Evolutionary conservation across 345 rosid species (phyloP), one percentile per base, ranked within the genome.

Genomic region (Kernera saxatilis): DNA sequence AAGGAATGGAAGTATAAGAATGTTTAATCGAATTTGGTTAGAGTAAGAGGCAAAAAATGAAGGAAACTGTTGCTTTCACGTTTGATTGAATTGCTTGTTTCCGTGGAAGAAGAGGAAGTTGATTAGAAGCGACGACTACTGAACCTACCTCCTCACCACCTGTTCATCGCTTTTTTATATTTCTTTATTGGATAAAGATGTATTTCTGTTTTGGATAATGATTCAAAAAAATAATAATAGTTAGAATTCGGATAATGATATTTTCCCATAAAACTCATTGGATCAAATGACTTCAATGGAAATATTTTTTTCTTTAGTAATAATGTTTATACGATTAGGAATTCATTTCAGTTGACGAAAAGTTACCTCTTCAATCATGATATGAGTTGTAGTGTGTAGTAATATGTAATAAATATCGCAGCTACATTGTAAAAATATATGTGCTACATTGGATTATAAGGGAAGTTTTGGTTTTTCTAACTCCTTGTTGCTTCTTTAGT

Each of bases 111-210:
- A 22, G 74, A 54, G 39, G 75, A 45, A n/a, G 71, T 69, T 45
- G 70, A 55, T 76, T 63, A 48, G 75, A 75, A 69, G 79, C 79
- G 66, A 75, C 40, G 59, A 69, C 79, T 68, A 74, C 78, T 59
- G 3, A 37, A 26, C 46, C 36, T 4, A 6, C 13, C 11, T 6
- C n/a, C n/a, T n/a, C n/a, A n/a, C n/a, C 36, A 49, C 23, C 69
- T 68, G 13, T 43, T 67, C 53, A 30, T 27, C 41, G 4, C 29
- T 9, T 40, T 7, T 29, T 39, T n/a, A 4, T 35, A 0, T 33
- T 22, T 12, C 5, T 14, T 52, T 50, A 43, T 19, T 23, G 35
- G 79, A 68, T 53, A 68, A 68, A 5, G 26, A 40, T 44, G 27
- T 49, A 12, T 51, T 11, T 52, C 27, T 19, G 18, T 36, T 69